Percentiles rank a stretch among this genome's conserved stretches.
Conservation (phyloP, 2,329 filamentous ascomycete species). For the Dactylellina sp. region DNA sequence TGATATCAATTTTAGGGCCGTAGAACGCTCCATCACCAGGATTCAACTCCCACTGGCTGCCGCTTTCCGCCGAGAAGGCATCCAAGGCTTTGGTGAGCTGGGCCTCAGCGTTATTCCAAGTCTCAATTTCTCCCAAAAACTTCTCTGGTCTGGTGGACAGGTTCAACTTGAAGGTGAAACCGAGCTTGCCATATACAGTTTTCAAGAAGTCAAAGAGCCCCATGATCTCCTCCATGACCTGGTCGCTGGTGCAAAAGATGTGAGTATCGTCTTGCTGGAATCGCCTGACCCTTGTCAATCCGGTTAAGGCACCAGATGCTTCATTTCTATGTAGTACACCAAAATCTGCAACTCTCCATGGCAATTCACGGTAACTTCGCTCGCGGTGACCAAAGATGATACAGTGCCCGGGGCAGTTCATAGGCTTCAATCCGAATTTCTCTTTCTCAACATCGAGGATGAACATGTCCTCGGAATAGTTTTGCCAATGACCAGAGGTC, state of each 20-base stretch:
- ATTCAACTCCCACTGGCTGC: constrained; percentile 86
- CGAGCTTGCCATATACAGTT: constrained; percentile 82
- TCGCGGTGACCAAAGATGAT: constrained; percentile 85
- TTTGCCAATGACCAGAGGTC: constrained; percentile 91
- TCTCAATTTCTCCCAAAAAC: constrained; percentile 84
- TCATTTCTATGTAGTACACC: constrained; percentile 96
- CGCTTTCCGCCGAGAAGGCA: constrained; percentile 74
- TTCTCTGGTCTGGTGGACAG: constrained; percentile 91
- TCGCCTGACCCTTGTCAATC: constrained; percentile 88
- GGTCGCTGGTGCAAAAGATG: constrained; percentile 89
- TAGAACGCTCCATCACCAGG: constrained; percentile 98
- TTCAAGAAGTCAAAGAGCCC: constrained; percentile 88
- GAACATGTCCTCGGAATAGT: constrained; percentile 97
- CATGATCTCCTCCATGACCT: constrained; percentile 80
- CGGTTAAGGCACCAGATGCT: constrained; percentile 88
- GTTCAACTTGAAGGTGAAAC: constrained; percentile 92
- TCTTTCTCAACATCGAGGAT: constrained; percentile 86
- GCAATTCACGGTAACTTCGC: constrained; percentile 88
- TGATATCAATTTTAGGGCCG: constrained; percentile 98
- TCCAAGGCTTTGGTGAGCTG: constrained; percentile 83
- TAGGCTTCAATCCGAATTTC: constrained; percentile 87
- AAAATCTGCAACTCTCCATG: constrained; percentile 93
- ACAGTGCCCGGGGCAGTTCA: constrained; percentile 98
- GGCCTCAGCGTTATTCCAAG: constrained; percentile 88
- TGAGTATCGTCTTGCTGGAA: constrained; percentile 98